Percentiles rank a stretch among this genome's conserved stretches.
Conservation (phyloP, 768 basidiomycete genomes). For the Dendrothele bispora region DNA sequence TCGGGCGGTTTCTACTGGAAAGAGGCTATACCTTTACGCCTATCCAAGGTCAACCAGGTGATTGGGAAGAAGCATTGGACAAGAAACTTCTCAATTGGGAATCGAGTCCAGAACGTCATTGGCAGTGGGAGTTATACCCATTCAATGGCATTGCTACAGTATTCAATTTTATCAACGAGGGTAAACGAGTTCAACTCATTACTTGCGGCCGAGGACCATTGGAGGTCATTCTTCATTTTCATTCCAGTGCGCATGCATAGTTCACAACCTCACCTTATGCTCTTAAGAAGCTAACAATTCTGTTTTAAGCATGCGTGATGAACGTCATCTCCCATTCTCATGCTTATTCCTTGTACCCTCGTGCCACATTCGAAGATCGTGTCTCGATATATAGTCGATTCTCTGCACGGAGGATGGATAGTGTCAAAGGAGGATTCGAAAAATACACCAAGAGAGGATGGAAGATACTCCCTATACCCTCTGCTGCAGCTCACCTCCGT, state of each 20-base stretch:
- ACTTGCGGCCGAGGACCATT: conserved; percentile 29
- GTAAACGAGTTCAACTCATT: conserved; percentile 41
- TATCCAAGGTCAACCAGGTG: conserved; percentile 14
- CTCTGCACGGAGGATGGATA: not conserved
- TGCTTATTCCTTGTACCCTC: conserved; percentile 42
- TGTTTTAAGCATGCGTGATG: conserved; percentile 36
- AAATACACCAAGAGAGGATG: conserved; percentile 41
- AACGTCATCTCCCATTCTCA: conserved; percentile 41
- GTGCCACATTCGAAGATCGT: conserved; percentile 34
- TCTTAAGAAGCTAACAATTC: not conserved
- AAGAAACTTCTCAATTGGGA: not conserved
- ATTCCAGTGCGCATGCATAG: conserved; percentile 52
- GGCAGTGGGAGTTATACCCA: conserved; percentile 14
- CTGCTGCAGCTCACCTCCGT: not conserved
- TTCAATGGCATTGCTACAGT: conserved; percentile 27
- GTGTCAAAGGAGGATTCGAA: conserved; percentile 10
- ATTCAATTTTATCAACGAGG: conserved; percentile 28
- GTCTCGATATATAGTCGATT: conserved; percentile 14
- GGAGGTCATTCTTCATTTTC: conserved; percentile 41
- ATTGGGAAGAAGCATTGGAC: conserved; percentile 8
- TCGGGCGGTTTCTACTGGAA: conserved; percentile 34
- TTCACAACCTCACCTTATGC: conserved; percentile 2
- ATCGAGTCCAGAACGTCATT: not conserved
- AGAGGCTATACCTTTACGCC: conserved; percentile 31
- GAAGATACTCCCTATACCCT: conserved; percentile 17